Conservation (phyloP, 108 stramenopile species). For the Cylindrotheca fusiformis region DNA sequence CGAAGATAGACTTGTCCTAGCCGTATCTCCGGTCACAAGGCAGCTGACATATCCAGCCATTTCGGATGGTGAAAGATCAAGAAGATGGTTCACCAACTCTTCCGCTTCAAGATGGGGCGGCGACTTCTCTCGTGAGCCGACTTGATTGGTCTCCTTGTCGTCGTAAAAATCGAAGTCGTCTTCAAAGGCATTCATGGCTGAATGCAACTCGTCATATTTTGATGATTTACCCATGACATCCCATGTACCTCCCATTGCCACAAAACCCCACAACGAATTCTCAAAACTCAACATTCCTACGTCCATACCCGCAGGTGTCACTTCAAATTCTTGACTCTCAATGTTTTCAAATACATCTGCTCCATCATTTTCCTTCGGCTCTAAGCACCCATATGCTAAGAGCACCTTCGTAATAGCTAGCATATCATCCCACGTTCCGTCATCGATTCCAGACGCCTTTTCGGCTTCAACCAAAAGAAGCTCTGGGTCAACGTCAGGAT, state of each 20-base stretch:
- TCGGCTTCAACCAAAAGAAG: constrained; percentile 21
- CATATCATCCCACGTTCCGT: constrained; percentile 74
- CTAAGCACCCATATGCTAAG: constrained; percentile 68
- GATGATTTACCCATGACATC: constrained; percentile 62
- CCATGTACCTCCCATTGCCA: constrained; percentile 76
- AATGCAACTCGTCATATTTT: constrained; percentile 46
- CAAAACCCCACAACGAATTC: constrained; percentile 69
- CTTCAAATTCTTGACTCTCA: constrained; percentile 36
- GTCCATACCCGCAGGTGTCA: constrained; percentile 66
- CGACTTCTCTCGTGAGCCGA: constrained; percentile 4
- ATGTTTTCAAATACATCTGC: constrained; percentile 21
- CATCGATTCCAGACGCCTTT: constrained; percentile 28
- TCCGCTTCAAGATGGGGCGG: constrained; percentile 61
- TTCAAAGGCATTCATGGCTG: constrained; percentile 19
- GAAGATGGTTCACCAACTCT: constrained; percentile 37
- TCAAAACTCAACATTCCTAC: constrained; percentile 81
- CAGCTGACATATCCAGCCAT: constrained; percentile 79
- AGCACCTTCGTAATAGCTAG: constrained; percentile 62
- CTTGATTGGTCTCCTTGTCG: background rate
- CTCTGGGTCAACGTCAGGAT: constrained; percentile 34
- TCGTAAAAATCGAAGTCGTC: constrained; percentile 17
- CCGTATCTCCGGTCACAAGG: constrained; percentile 60
- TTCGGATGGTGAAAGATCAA: constrained; percentile 46
- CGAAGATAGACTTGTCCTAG: constrained; percentile 31
- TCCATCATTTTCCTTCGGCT: background rate